These are phyloP conservation scores for Cryphonectria parasitica DNA, from an alignment of 2,329 filamentous ascomycete species.

Conservation along the genomic window DNA sequence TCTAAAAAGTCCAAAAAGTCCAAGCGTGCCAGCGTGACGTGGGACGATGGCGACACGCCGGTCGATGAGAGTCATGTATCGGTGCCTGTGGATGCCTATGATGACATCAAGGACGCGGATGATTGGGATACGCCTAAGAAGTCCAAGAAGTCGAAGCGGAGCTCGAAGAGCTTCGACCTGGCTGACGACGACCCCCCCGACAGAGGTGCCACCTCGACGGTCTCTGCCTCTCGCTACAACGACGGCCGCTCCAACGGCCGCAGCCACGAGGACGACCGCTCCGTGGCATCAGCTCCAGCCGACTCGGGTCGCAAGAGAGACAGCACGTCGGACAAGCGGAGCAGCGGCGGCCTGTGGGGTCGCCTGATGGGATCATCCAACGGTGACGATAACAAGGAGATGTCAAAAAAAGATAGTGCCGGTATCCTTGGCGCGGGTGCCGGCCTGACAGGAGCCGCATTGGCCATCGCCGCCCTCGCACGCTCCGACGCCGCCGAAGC, in stretches of 20 bases:
- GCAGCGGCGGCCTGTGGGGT: constrained; percentile 52
- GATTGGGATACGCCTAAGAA: constrained; percentile 39
- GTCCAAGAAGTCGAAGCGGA: constrained; percentile 39
- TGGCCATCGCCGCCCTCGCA: constrained; percentile 45
- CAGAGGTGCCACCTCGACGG: constrained; percentile 53
- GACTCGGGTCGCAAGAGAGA: constrained; percentile 38
- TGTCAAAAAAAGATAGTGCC: constrained; percentile 64
- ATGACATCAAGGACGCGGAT: constrained; percentile 38
- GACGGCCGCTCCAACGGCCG: constrained; percentile 43
- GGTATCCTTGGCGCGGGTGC: constrained; percentile 71
- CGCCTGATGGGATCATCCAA: constrained; percentile 49
- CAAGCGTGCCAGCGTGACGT: constrained; percentile 26
- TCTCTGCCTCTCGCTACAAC: constrained; percentile 47
- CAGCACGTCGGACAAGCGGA: constrained; percentile 43
- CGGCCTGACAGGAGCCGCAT: constrained; percentile 58
- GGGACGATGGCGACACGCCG: constrained; percentile 29
- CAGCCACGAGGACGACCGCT: constrained; percentile 52
- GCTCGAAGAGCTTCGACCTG: constrained; percentile 39
- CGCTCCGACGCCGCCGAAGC: constrained; percentile 52
- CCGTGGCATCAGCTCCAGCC: constrained; percentile 47
- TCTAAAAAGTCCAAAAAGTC: constrained; percentile 38
- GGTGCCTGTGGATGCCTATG: constrained; percentile 37
- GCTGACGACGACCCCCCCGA: constrained; percentile 45
- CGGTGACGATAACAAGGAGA: constrained; percentile 43
- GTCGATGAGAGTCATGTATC: constrained; percentile 38